phyloP scores from a whole-genome alignment of 2,329 filamentous ascomycete genomes.

The Sporothrix phasma region DNA sequence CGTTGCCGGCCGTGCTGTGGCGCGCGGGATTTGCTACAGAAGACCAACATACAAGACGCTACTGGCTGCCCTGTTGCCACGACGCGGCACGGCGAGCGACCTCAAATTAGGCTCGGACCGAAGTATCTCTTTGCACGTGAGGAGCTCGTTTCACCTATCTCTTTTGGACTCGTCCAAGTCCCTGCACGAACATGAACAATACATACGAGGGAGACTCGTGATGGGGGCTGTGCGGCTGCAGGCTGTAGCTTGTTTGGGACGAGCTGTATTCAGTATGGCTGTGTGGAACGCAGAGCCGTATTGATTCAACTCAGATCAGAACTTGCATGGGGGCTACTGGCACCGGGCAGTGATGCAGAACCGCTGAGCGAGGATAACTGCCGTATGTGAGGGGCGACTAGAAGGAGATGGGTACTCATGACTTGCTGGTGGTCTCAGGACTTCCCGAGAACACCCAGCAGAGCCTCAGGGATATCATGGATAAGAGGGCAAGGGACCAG shows the following conservation, averaged over 20 bases:
- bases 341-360: no score
- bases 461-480: background rate
- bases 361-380: background rate
- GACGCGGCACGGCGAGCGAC: background rate
- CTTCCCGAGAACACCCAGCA: background rate
- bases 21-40: background rate
- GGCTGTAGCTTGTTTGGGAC: background rate
- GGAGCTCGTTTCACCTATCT: background rate
- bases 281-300: background rate
- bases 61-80: background rate
- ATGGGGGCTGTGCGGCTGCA: background rate
- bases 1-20: background rate
- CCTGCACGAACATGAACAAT: background rate
- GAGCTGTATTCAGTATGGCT: background rate
- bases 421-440: no score
- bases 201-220: background rate
- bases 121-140: background rate
- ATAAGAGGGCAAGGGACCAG: background rate
- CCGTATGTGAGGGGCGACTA: background rate
- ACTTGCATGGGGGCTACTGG: no score
- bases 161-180: background rate
- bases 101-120: background rate
- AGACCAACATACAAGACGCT: background rate
- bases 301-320: background rate
- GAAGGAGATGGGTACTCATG: background rate